These are phyloP conservation scores for Hygrophila difformis DNA, from an alignment of 257 asterid genomes.

Conservation along the genomic window DNA sequence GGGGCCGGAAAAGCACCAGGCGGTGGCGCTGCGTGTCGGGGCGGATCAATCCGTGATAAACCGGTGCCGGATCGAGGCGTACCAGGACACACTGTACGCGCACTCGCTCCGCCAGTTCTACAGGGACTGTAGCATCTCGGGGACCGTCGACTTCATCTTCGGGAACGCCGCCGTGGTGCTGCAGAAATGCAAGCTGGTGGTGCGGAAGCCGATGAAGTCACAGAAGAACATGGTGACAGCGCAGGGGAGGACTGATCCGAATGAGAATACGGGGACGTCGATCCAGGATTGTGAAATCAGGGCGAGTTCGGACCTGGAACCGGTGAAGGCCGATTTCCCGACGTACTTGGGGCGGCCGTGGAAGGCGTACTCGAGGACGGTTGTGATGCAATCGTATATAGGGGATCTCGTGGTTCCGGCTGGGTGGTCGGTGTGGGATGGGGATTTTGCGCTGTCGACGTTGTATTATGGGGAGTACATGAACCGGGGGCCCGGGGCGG, in stretches of 20 bases:
- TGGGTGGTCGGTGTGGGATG: conserved; percentile 48
- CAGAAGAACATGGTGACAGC: conserved; percentile 61
- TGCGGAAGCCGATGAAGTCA: conserved; percentile 27
- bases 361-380: conserved; percentile 49
- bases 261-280: conserved; percentile 51
- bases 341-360: conserved; percentile 57
- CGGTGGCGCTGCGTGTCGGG: conserved; percentile 56
- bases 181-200: conserved; percentile 32
- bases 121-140: conserved; percentile 32
- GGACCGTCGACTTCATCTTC: conserved; percentile 54
- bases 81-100: conserved; percentile 49
- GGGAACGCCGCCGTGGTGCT: conserved; percentile 53
- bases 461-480: conserved; percentile 43
- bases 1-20: conserved; percentile 55
- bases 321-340: conserved; percentile 23
- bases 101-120: conserved; percentile 49
- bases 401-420: conserved; percentile 35
- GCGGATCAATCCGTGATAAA: conserved; percentile 46
- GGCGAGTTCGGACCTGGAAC: conserved; percentile 29
- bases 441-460: conserved; percentile 35
- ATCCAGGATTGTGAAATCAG: conserved; percentile 33
- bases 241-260: conserved; percentile 51
- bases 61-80: conserved; percentile 44
- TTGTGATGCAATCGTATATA: conserved; percentile 37
- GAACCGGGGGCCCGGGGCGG: conserved; percentile 53